Base-by-base conservation (phyloP, 352 stramenopile genomes). In the Phytophthora aleatoria region DNA sequence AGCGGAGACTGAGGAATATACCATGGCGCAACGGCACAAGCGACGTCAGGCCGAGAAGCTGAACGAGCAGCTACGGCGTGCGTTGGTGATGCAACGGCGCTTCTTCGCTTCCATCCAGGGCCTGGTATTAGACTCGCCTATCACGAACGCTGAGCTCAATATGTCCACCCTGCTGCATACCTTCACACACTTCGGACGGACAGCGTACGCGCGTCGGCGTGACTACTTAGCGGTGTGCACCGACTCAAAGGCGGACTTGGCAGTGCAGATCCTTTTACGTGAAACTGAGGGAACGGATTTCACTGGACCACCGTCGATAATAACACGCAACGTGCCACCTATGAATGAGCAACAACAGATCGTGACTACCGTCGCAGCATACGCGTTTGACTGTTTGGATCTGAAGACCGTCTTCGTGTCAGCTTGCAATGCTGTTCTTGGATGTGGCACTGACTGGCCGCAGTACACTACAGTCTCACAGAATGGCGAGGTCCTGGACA, bases 161-260 rank as follows among this genome's bases (percentile, higher is more conserved):
- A 77, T 87, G 74, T 59, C 64, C 27, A 72, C 74, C 28, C 43
- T 87, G 24, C 47, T 90, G 15, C 78, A 90, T 51, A 88, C 76
- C 6, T 87, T 79, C 67, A 88, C 78, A n/a, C 70, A 61, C 5
- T 36, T 89, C n/a, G 73, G 75, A 13, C 67, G 43, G 36, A 76
- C 73, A 33, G 30, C 58, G n/a, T 69, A 66, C 11, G 64, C 73
- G n/a, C 75, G 79, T 8, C 47, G 47, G 28, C 77, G 77, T 11
- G 79, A 89, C 62, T 82, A 76, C 58, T 57, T 84, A 24, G 50
- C 56, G 20, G 69, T 85, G 16, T 86, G 79, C 54, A 65, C 47
- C 9, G 69, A 76, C 49, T 71, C 65, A 0, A 89, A 89, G 63
- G 59, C 84, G 0, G 71, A 87, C 6, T 66, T 89, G 61, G 79